Evolutionary conservation across 1,284 basidiomycete species (phyloP), one percentile per base, ranked within the genome.

Genomic region (Cutaneotrichosporon sp.): DNA sequence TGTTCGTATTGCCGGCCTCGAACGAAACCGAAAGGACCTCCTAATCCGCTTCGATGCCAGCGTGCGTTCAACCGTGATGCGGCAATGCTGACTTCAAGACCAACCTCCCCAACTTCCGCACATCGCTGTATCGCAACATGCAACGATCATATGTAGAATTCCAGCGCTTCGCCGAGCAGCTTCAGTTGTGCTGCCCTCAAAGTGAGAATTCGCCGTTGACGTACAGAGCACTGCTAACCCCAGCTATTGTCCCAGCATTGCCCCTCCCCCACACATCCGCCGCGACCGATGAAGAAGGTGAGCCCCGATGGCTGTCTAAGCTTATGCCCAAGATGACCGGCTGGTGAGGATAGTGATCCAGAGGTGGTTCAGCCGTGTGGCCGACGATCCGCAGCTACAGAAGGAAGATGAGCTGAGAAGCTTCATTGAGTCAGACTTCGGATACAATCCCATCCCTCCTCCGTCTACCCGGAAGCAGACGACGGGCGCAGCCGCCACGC

Each of bases 341-440:
- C 80, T 97, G 2, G 89, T 97, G 34, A 86, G 86, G 67, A 87
- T 92, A 58, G 89, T 91, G 80, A 79, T 96, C 22, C 93, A 96
- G 75, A 80, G 88, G 55, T 97, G 92, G 91, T 81, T 94, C 54
- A 84, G 87, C 7, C 79, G 92, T 46, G 82, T 97, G 33, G 91
- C 87, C 72, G 88, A 90, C 65, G 90, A 97, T 69, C 83, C 84
- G 1, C 88, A 92, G 52, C 73, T 96, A 44, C 77, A 89, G 38
- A 77, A 84, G 53, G 91, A 97, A 60, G 92, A 96, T 66, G 93
- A 97, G 70, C 73, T 93, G 57, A 83, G 91, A 34, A 85, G 86
- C 25, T 97, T 97, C 70, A 82, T 97, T 57, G 92, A 97, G 75
- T 90, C 85, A 62, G 92, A 97, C 75, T 97, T 97, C 77, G 92